Evolutionary conservation across 2,329 filamentous ascomycete genomes (phyloP).

Genomic region (Myriosclerotinia curreyana): DNA sequence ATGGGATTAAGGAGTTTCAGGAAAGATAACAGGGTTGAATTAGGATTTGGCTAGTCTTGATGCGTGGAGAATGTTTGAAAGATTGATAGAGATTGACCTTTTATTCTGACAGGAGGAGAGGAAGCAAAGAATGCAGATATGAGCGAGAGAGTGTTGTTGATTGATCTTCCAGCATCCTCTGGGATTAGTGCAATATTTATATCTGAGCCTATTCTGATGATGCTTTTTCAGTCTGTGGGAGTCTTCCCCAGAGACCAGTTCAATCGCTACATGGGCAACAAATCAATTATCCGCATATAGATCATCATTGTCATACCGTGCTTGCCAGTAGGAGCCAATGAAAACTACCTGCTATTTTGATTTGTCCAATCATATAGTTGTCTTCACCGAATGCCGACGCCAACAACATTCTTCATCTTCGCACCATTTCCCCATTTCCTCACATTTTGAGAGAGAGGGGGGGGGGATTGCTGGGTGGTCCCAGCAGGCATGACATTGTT

Average conservation of each 20-base stretch:
- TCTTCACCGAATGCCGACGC: not conserved
- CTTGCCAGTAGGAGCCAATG: not conserved
- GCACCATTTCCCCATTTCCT: not conserved
- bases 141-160: not conserved
- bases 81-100: no score
- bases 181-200: no score
- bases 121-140: not conserved
- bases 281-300: not conserved
- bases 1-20: no score
- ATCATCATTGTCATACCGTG: not conserved
- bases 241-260: not conserved
- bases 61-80: no score
- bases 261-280: not conserved
- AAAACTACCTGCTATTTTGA: not conserved
- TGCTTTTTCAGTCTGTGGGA: not conserved
- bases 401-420: not conserved
- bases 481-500: not conserved
- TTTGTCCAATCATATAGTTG: not conserved
- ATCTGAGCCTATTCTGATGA: no score
- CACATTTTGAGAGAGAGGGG: no score
- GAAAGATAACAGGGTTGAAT: no score
- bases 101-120: not conserved
- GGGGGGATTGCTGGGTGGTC: not conserved
- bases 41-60: no score
- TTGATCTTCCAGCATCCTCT: not conserved